These are phyloP conservation scores for Xylariales sp. DNA, from an alignment of 2,329 filamentous ascomycete genomes.

Conservation along the genomic window DNA sequence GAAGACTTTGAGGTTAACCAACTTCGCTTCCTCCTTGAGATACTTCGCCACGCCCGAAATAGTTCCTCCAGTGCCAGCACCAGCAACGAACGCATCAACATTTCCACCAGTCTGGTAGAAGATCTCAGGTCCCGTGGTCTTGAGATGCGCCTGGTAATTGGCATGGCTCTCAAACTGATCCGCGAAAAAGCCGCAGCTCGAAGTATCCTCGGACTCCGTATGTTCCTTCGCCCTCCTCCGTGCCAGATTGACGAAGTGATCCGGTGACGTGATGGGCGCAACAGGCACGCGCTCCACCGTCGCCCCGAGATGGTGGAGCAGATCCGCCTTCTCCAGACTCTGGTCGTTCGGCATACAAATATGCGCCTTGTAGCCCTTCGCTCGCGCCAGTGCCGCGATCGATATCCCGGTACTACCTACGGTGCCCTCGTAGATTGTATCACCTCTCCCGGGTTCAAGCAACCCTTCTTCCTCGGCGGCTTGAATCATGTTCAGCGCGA, in stretches of 20 bases:
- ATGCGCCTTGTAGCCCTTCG: conserved; percentile 84
- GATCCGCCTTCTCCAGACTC: conserved; percentile 79
- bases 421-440: conserved; percentile 96
- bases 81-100: conserved; percentile 85
- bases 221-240: conserved; percentile 72
- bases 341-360: conserved; percentile 98
- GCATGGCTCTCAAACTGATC: conserved; percentile 92
- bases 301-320: conserved; percentile 85
- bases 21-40: conserved; percentile 63
- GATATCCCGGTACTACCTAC: conserved; percentile 96
- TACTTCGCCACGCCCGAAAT: conserved; percentile 81
- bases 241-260: conserved; percentile 93
- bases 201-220: conserved; percentile 49
- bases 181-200: conserved; percentile 82
- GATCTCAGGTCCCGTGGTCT: conserved; percentile 86
- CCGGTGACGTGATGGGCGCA: conserved; percentile 86
- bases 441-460: conserved; percentile 73
- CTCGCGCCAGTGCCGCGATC: conserved; percentile 80
- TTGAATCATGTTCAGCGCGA: conserved; percentile 84
- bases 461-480: conserved; percentile 74
- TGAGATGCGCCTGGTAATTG: conserved; percentile 82
- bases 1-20: conserved; percentile 64
- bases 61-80: conserved; percentile 91
- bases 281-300: conserved; percentile 87
- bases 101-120: conserved; percentile 67